These are phyloP conservation scores for Erysimum cheiri DNA, from an alignment of 441 rosid species.

Conservation along the genomic window DNA sequence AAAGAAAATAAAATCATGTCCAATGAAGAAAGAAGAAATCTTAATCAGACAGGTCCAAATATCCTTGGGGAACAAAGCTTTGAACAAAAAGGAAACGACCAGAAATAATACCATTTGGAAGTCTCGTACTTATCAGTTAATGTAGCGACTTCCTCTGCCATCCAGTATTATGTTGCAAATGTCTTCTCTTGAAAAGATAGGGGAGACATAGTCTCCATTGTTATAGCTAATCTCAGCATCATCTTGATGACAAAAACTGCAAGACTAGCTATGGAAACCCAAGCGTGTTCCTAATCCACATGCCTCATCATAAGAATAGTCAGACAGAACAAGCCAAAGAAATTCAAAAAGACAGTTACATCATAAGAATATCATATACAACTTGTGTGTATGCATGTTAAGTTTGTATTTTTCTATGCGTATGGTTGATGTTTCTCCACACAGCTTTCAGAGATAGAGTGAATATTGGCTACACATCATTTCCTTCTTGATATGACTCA, in stretches of 20 bases:
- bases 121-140: not conserved
- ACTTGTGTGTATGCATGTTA: constrained; percentile 8
- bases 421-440: constrained; percentile 22
- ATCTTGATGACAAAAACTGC: constrained; percentile 10
- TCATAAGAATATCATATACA: constrained; percentile 13
- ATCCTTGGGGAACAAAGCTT: constrained; percentile 12
- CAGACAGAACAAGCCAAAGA: constrained; percentile 9
- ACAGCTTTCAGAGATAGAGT: not conserved
- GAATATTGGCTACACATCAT: not conserved
- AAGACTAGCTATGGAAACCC: constrained; percentile 8
- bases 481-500: not conserved
- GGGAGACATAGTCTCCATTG: not conserved
- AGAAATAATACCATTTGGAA: constrained; percentile 25
- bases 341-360: not conserved
- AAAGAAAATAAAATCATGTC: constrained; percentile 1
- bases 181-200: not conserved
- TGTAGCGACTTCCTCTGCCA: constrained; percentile 11
- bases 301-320: constrained; percentile 21
- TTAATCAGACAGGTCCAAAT: not conserved
- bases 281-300: constrained; percentile 8
- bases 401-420: not conserved
- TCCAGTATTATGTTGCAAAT: constrained; percentile 8
- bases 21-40: not conserved
- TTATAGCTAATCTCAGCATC: not conserved
- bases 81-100: not conserved